phyloP scores from a whole-genome alignment of 2,329 filamentous ascomycete genomes.

The Colletotrichum theobromicola region DNA sequence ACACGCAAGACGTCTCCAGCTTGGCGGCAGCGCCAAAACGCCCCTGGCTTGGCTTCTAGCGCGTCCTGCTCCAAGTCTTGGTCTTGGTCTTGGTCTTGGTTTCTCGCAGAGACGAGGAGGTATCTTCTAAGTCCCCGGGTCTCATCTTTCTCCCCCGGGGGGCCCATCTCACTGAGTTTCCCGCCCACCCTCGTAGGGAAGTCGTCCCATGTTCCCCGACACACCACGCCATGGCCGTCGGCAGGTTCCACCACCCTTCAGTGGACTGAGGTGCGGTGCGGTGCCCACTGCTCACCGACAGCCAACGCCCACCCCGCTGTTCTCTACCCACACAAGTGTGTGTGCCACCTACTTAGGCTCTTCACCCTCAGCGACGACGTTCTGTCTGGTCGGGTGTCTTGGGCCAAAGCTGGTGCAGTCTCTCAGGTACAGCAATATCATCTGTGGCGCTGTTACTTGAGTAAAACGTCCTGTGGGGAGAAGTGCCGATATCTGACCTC shows the following conservation, averaged over 20 bases:
- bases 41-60: conserved; percentile 7
- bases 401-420: neutral
- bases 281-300: neutral
- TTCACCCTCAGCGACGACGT: neutral
- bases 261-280: neutral
- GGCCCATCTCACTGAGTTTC: neutral
- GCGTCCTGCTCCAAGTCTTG: neutral
- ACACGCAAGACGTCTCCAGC: conserved; percentile 12
- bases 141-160: neutral
- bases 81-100: neutral
- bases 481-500: neutral
- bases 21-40: conserved; percentile 13
- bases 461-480: neutral
- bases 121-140: neutral
- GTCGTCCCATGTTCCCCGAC: conserved; percentile 16
- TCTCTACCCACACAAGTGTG: neutral
- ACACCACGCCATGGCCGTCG: conserved; percentile 9
- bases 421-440: neutral
- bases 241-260: neutral
- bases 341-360: too few species aligned
- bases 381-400: neutral
- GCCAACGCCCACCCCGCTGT: neutral
- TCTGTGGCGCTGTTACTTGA: neutral
- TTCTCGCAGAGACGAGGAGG: neutral
- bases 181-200: neutral